These are phyloP conservation scores for Fraxinus greggii DNA, from an alignment of 305 asterid species.

Conservation along the genomic window DNA sequence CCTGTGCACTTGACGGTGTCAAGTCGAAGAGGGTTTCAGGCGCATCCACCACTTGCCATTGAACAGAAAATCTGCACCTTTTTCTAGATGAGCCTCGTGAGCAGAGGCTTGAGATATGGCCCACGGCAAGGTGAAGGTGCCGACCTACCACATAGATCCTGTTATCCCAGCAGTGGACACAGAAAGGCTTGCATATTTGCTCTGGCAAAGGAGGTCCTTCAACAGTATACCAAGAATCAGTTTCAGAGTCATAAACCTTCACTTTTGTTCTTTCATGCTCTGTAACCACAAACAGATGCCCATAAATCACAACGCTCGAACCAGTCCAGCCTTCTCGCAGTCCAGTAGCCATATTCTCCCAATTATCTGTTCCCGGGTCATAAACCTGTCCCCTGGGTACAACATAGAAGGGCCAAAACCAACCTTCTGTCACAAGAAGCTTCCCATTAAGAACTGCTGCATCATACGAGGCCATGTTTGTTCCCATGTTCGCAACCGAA, in stretches of 20 bases:
- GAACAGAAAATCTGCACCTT: constrained; percentile 48
- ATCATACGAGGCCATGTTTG: constrained; percentile 75
- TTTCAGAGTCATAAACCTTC: constrained; percentile 68
- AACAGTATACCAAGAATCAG: constrained; percentile 79
- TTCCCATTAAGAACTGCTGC: constrained; percentile 81
- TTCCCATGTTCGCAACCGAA: constrained; percentile 64
- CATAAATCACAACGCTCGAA: constrained; percentile 72
- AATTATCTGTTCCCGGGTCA: constrained; percentile 61
- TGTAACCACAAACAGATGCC: constrained; percentile 74
- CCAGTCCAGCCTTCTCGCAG: constrained; percentile 98
- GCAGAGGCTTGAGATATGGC: constrained; percentile 38
- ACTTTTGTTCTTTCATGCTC: constrained; percentile 86
- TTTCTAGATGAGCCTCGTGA: constrained; percentile 22
- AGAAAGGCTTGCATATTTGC: constrained; percentile 87
- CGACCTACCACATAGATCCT: constrained; percentile 79
- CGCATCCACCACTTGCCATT: constrained; percentile 77
- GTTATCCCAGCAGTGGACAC: constrained; percentile 61
- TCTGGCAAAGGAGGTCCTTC: constrained; percentile 81
- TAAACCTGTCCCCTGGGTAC: constrained; percentile 88
- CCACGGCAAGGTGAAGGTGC: constrained; percentile 86
- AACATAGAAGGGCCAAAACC: constrained; percentile 97
- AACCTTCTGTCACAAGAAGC: constrained; percentile 88
- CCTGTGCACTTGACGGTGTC: constrained; percentile 87
- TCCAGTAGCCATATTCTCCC: constrained; percentile 86
- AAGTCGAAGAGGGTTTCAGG: constrained; percentile 64